Evolutionary conservation across 2,329 filamentous ascomycete genomes (phyloP).

Genomic region (Fusarium coffeatum): DNA sequence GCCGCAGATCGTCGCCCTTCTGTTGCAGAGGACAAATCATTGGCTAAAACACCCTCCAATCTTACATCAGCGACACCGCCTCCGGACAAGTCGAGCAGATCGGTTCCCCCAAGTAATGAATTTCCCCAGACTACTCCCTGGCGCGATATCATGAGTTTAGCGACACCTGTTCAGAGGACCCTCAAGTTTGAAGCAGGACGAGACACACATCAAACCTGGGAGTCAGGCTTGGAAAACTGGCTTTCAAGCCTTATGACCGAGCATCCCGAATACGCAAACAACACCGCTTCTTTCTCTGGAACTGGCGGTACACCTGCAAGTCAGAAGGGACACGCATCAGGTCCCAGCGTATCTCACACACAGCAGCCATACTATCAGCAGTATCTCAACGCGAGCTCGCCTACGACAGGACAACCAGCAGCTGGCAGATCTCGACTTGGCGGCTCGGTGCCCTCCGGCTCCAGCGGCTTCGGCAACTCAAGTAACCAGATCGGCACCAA

Average conservation of each 20-base stretch:
- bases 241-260: constrained; percentile 58
- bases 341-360: constrained; percentile 42
- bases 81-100: constrained; percentile 46
- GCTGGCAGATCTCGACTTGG: constrained; percentile 53
- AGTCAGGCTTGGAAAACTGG: constrained; percentile 78
- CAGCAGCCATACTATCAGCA: constrained; percentile 68
- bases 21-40: constrained; percentile 59
- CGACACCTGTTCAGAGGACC: constrained; percentile 75
- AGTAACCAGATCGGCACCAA: constrained; percentile 78
- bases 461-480: constrained; percentile 64
- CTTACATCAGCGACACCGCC: constrained; percentile 52
- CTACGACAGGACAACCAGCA: constrained; percentile 43
- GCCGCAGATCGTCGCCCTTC: constrained; percentile 51
- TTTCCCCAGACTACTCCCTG: constrained; percentile 66
- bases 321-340: constrained; percentile 36
- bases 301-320: constrained; percentile 20
- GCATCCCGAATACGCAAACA: constrained; percentile 61
- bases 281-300: constrained; percentile 48
- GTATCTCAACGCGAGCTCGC: constrained; percentile 61
- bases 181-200: constrained; percentile 78
- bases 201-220: constrained; percentile 74
- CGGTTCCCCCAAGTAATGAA: constrained; percentile 21
- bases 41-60: constrained; percentile 51
- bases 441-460: constrained; percentile 54
- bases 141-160: constrained; percentile 80